Base-by-base conservation (phyloP, 306 rosid species). In the Vigna radiata region DNA sequence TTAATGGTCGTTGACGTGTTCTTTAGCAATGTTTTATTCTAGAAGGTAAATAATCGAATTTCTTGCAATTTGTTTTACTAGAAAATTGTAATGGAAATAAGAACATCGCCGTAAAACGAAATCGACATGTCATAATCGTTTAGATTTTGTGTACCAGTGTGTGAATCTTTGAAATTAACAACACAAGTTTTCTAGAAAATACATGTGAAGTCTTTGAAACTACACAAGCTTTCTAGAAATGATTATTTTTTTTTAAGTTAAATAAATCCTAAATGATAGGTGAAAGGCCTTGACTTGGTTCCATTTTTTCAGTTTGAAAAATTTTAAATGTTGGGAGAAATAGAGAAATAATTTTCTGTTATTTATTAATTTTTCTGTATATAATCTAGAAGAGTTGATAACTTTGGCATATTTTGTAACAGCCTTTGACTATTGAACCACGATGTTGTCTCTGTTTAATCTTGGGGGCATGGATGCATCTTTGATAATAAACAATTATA, bases 211-310 rank as follows among this genome's bases (percentile, higher is more conserved):
- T 29, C 60, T 48, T 69, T 48, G 60, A 69, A 69, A n/a, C 29
- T 48, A 27, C 74, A 8, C n/a, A 10, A n/a, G 17, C 62, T 49
- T 70, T 70, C 75, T 50, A 50, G 75, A 70, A 69, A 48, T 8
- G 1, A 49, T 29, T 0, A 3, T 14, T 44, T 44, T 37, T 23
- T 29, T 23, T 15, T 21, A 21, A 2, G 39, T 67, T 67, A 12
- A 33, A 36, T 5, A 21, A 64, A 18, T 4, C 70, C 50, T 41
- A 19, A 39, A 39, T 65, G 53, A 18, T 65, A 10, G 11, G 2
- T 23, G 23, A 16, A 8, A 68, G 48, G 73, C 48, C 59, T 23
- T 47, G 2, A 48, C 27, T 7, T 16, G 31, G n/a, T 37, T 37
- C 39, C 11, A 19, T 72, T 21, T 75, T 61, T 3, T 16, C 2